A percentile compares a stretch with the other conserved stretches of the same genome.
These are phyloP conservation scores for Lachancea mirantina DNA, from an alignment of 805 yeast species.

Conservation along the genomic window DNA sequence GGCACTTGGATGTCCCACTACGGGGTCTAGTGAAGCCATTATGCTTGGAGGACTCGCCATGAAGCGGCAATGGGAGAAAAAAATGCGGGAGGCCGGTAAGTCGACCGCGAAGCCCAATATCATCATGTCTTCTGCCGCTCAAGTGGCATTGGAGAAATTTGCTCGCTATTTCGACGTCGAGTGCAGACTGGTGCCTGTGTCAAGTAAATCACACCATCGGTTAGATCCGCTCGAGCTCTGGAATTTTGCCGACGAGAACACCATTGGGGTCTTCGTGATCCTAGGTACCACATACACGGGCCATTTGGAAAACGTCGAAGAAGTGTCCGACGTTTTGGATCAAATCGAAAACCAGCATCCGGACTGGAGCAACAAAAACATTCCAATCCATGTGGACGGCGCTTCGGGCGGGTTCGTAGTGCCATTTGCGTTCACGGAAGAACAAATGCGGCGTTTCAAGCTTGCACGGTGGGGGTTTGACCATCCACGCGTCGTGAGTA, in stretches of 20 bases:
- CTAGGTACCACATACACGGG: conserved; percentile 93
- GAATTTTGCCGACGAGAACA: conserved; percentile 75
- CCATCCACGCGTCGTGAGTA: conserved; percentile 67
- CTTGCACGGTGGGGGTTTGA: conserved; percentile 66
- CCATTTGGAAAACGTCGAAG: conserved; percentile 71
- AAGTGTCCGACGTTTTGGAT: conserved; percentile 57
- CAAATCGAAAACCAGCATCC: conserved; percentile 42
- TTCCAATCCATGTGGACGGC: conserved; percentile 90
- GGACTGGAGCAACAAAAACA: conserved; percentile 35
- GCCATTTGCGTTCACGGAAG: conserved; percentile 70
- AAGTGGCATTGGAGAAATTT: conserved; percentile 89
- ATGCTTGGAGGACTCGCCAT: conserved; percentile 90
- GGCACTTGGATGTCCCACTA: conserved; percentile 83
- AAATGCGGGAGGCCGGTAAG: conserved; percentile 52
- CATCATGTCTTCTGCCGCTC: conserved; percentile 87
- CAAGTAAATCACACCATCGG: conserved; percentile 51
- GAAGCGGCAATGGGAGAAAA: conserved; percentile 83
- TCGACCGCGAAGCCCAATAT: conserved; percentile 67
- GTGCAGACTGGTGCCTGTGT: conserved; percentile 64
- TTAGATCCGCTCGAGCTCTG: conserved; percentile 55
- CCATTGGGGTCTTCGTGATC: conserved; percentile 85
- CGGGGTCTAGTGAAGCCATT: conserved; percentile 91
- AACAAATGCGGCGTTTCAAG: conserved; percentile 30
- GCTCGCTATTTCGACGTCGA: conserved; percentile 93
- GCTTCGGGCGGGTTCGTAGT: conserved; percentile 89